Base-by-base conservation (phyloP, 441 rosid genomes). In the Manihot esculenta region DNA sequence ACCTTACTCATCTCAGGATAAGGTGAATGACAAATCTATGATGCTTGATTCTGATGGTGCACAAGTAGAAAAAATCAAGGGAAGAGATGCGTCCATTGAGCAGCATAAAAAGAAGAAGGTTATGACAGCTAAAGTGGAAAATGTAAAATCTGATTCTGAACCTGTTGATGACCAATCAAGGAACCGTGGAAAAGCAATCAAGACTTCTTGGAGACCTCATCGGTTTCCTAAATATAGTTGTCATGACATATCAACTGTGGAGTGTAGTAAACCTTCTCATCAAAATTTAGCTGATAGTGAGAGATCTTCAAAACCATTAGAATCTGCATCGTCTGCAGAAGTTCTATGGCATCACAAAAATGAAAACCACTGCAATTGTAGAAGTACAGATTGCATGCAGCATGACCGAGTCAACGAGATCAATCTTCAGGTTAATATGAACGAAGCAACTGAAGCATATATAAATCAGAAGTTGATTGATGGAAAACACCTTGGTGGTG, bases 371-470 rank as follows among this genome's bases (percentile, higher is more conserved):
- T 51, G 60, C 51, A 65, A 72, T 50, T 51, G 74, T 66, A 74
- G 44, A 76, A 63, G 62, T 62, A 56, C 50, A 23, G 44, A 71
- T 61, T 51, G 30, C 13, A 50, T 23, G 70, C 76, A 50, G 41
- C 17, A 44, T 64, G 72, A 64, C 10, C 66, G 59, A 8, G 45
- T 24, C 7, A 67, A 62, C 33, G 87, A 85, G 81, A 76, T 82
- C 67, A 83, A 79, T 53, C 79, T 82, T 74, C 88, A 77, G 79
- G 84, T 78, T 60, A 61, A 81, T 70, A 79, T 81, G 79, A 82
- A 78, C 59, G 86, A 83, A 75, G 83, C 86, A 10, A 80, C 86
- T n/a, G 97, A 89, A 78, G 80, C 81, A 69, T 88, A 86, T 55
- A 82, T 87, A 20, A 75, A 85, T 77, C 83, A 79, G 5, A 92